Conservation (phyloP, 345 rosid genomes). For the Syzygium aromaticum region DNA sequence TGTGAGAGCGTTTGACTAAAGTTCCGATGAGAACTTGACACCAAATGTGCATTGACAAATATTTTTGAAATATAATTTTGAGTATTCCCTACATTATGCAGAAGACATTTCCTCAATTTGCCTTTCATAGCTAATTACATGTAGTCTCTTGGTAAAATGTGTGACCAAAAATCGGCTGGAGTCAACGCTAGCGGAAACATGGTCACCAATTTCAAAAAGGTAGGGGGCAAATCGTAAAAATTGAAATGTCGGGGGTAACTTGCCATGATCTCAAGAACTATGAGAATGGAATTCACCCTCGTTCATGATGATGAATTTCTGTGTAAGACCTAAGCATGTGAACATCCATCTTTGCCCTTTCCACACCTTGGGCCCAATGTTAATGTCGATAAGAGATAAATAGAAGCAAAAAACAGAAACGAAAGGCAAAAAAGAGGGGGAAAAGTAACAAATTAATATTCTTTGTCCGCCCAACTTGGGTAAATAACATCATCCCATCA, state of each 20-base stretch:
- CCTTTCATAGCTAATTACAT: not conserved
- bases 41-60: not conserved
- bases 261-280: not conserved
- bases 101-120: not conserved
- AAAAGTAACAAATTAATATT: not conserved
- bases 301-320: not conserved
- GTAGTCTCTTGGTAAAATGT: not conserved
- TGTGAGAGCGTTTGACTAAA: not conserved
- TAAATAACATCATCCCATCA: constrained; percentile 29
- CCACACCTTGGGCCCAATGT: constrained; percentile 7
- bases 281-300: not conserved
- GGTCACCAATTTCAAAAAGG: not conserved
- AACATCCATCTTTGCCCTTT: not conserved
- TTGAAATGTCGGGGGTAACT: not conserved
- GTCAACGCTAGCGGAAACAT: not conserved
- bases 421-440: not conserved
- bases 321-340: not conserved
- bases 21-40: not conserved
- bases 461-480: not conserved
- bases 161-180: not conserved
- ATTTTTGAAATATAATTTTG: not conserved
- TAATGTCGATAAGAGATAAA: constrained; percentile 9
- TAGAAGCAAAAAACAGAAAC: constrained; percentile 5
- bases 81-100: not conserved
- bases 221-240: not conserved